phyloP scores from a whole-genome alignment of 2,329 filamentous ascomycete genomes.

The Fusarium sp. region DNA sequence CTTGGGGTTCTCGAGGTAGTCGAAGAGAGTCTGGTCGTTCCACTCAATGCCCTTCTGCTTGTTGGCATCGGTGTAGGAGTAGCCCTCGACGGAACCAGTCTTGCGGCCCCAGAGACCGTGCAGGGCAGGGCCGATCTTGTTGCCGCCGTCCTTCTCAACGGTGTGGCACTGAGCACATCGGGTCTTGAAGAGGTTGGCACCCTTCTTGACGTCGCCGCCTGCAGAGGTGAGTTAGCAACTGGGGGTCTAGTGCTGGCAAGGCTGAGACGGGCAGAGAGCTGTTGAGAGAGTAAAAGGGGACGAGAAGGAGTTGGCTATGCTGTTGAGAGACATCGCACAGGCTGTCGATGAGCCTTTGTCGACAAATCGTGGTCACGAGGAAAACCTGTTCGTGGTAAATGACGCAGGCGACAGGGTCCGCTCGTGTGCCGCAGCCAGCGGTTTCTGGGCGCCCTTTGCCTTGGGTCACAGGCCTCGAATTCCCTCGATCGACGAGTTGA shows the following conservation, averaged over 20 bases:
- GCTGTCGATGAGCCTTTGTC: slow-evolving; percentile 27
- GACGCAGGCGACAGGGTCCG: slow-evolving; percentile 46
- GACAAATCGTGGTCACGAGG: slow-evolving; percentile 26
- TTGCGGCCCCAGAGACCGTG: slow-evolving; percentile 98
- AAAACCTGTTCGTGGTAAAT: slow-evolving; percentile 46
- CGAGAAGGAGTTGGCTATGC: slow-evolving; percentile 5
- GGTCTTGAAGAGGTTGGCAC: slow-evolving; percentile 99
- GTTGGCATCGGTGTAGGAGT: slow-evolving; percentile 99
- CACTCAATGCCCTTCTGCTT: slow-evolving; percentile 94
- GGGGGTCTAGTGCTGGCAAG: slow-evolving; percentile 1
- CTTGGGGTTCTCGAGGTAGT: slow-evolving; percentile 99
- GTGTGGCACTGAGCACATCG: slow-evolving; percentile 99
- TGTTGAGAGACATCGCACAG: slow-evolving; percentile 11
- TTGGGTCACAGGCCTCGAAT: slow-evolving; percentile 3
- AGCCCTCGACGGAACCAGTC: slow-evolving; percentile 90
- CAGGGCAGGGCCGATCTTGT: slow-evolving; percentile 98
- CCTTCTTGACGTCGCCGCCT: slow-evolving; percentile 97
- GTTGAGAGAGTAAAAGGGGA: not conserved
- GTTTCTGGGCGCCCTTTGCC: slow-evolving; percentile 2
- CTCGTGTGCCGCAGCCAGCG: slow-evolving; percentile 14
- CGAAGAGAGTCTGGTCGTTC: slow-evolving; percentile 88
- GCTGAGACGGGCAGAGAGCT: not conserved
- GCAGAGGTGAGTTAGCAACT: slow-evolving; percentile 45
- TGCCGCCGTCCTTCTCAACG: slow-evolving; percentile 86
- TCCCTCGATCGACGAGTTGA: slow-evolving; percentile 5